Evolutionary conservation across 441 rosid species (phyloP).

Genomic region (Corymbia calophylla): DNA sequence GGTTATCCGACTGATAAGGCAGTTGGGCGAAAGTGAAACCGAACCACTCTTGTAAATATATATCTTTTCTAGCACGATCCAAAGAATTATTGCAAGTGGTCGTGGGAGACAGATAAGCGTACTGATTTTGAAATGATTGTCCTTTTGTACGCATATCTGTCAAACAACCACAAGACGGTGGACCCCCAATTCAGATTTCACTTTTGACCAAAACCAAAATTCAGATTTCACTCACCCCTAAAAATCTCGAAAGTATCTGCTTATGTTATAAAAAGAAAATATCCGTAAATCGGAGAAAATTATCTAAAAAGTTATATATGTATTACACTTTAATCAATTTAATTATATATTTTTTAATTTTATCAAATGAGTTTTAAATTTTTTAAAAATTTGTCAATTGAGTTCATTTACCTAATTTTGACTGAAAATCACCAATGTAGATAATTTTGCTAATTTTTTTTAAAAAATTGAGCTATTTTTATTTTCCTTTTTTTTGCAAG

Average conservation of each 20-base stretch:
- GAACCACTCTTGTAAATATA: background rate
- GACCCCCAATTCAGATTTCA: background rate
- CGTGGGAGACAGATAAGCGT: background rate
- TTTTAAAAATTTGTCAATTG: too few species aligned
- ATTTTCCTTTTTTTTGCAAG: background rate
- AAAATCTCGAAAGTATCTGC: background rate
- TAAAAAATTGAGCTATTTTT: too few species aligned
- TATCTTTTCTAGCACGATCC: background rate
- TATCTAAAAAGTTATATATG: accelerated
- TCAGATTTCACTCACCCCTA: background rate
- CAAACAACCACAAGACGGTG: background rate
- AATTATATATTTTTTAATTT: too few species aligned
- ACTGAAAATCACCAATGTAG: accelerated
- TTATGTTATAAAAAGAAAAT: background rate
- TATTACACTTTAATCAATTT: accelerated
- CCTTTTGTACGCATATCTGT: background rate
- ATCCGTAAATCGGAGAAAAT: too few species aligned
- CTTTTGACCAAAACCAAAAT: background rate
- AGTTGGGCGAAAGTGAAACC: background rate
- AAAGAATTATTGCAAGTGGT: background rate
- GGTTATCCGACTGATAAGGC: background rate
- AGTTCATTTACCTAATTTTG: accelerated
- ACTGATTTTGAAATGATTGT: background rate
- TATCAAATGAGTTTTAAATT: too few species aligned
- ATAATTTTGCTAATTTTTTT: too few species aligned